These are phyloP conservation scores for Chaetoscypha palmicola DNA, from an alignment of 2,329 filamentous ascomycete species.

Conservation along the genomic window DNA sequence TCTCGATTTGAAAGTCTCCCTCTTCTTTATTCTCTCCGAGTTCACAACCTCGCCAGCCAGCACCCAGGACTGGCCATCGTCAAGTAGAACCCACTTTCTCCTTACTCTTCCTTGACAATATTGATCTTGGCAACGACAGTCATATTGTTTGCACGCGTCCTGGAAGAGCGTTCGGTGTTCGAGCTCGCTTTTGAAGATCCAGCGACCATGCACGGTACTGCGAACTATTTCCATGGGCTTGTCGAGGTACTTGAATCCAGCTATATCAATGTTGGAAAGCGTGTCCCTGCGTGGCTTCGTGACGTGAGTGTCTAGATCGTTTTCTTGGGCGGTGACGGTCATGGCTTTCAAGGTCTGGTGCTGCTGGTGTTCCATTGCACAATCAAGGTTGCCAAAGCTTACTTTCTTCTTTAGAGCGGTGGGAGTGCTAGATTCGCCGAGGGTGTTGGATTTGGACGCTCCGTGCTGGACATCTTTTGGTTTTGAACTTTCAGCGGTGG, in stretches of 20 bases:
- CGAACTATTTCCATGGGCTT: constrained; percentile 12
- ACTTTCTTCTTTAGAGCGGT: no score
- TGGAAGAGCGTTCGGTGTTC: constrained; percentile 3
- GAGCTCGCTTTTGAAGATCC: constrained; percentile 16
- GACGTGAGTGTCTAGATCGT: background rate
- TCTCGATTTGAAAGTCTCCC: no score
- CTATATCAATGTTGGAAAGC: constrained; percentile 7
- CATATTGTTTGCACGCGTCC: constrained; percentile 3
- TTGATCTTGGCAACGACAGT: background rate
- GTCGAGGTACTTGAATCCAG: constrained; percentile 12
- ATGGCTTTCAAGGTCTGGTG: no score
- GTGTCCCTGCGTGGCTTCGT: background rate
- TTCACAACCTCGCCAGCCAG: background rate
- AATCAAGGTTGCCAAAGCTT: no score
- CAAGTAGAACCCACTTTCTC: constrained; percentile 10
- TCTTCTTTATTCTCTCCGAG: background rate
- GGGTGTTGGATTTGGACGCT: no score
- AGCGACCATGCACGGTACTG: constrained; percentile 12
- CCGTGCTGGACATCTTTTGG: no score
- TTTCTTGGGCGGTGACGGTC: no score
- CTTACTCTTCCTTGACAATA: constrained; percentile 8
- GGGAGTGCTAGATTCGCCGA: no score
- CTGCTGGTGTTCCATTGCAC: no score
- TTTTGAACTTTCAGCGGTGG: no score
- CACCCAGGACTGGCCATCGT: constrained; percentile 13